Percentiles rank a stretch among this genome's conserved stretches.
These are phyloP conservation scores for Mortierella hygrophila DNA, from an alignment of 192 early-diverging fungal genomes.

Conservation along the genomic window DNA sequence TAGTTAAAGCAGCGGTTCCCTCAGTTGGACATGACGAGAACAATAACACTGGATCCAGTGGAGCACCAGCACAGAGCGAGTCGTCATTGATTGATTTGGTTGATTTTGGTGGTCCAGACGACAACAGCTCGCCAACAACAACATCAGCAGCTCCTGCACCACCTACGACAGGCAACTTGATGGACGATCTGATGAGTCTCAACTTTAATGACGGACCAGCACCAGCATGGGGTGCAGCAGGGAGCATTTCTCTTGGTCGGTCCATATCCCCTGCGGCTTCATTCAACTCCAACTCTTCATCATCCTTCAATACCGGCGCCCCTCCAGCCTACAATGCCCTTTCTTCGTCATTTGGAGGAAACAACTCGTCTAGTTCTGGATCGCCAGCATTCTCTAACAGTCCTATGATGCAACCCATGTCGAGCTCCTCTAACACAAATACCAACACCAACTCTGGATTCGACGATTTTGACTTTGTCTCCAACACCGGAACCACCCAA, in stretches of 20 bases:
- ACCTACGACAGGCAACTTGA: constrained; percentile 40
- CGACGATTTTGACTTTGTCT: constrained; percentile 46
- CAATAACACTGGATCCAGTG: constrained; percentile 30
- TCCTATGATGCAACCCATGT: constrained; percentile 12
- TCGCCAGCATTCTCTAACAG: constrained; percentile 36
- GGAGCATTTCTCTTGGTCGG: constrained; percentile 51
- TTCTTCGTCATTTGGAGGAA: not conserved
- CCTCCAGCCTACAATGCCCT: constrained; percentile 36
- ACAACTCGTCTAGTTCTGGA: constrained; percentile 13
- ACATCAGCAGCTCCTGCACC: constrained; percentile 25
- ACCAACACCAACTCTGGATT: constrained; percentile 32
- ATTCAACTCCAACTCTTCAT: not conserved
- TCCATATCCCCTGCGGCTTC: constrained; percentile 13
- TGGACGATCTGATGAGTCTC: constrained; percentile 58
- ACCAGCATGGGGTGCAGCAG: constrained; percentile 51
- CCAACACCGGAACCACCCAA: constrained; percentile 28
- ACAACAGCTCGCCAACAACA: not conserved
- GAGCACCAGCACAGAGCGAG: constrained; percentile 30
- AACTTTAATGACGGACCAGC: constrained; percentile 53
- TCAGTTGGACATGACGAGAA: not conserved
- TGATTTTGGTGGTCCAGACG: constrained; percentile 40
- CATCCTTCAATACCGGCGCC: not conserved
- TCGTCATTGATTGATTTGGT: constrained; percentile 64
- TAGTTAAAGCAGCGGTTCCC: constrained; percentile 45
- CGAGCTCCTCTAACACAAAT: not conserved